Evolutionary conservation across 495 filamentous ascomycete species (phyloP).

Genomic region (Podospora didyma): DNA sequence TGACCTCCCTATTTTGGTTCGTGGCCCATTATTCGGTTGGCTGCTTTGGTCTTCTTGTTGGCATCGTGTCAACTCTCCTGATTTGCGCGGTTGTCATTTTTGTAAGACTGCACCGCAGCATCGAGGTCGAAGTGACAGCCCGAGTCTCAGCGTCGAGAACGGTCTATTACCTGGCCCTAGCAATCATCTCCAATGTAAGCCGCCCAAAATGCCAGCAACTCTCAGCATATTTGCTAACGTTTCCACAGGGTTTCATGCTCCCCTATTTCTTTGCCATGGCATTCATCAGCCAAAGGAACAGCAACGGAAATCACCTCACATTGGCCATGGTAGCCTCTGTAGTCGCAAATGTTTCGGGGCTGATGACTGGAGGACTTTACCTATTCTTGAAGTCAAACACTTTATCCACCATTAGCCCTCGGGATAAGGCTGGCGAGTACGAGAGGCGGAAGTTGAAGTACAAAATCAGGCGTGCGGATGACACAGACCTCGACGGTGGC

Average conservation of each 20-base stretch:
- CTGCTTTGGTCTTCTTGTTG: constrained; percentile 35
- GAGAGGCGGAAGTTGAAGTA: constrained; percentile 33
- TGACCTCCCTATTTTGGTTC: constrained; percentile 49
- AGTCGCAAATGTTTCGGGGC: constrained; percentile 44
- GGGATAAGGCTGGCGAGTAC: constrained; percentile 38
- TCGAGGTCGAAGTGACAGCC: constrained; percentile 38
- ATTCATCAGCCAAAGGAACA: constrained; percentile 24
- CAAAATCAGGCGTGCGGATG: constrained; percentile 22
- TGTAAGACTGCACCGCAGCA: constrained; percentile 33
- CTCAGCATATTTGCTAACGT: constrained; percentile 10
- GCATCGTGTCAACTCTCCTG: constrained; percentile 28
- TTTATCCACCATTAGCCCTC: constrained; percentile 35
- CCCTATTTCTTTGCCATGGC: constrained; percentile 41
- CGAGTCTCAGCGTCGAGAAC: constrained; percentile 41
- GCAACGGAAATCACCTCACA: constrained; percentile 24
- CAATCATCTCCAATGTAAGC: constrained; percentile 39
- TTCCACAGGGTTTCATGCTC: constrained; percentile 32
- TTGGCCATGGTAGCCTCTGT: constrained; percentile 45
- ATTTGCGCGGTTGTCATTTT: constrained; percentile 32
- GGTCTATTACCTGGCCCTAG: constrained; percentile 44
- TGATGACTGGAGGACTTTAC: constrained; percentile 46
- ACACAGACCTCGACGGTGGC: constrained; percentile 12
- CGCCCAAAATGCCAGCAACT: background rate
- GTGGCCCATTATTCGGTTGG: constrained; percentile 39
- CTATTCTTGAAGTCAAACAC: constrained; percentile 46